Conservation (phyloP, 768 basidiomycete genomes). For the Plicaturopsis crispa region DNA sequence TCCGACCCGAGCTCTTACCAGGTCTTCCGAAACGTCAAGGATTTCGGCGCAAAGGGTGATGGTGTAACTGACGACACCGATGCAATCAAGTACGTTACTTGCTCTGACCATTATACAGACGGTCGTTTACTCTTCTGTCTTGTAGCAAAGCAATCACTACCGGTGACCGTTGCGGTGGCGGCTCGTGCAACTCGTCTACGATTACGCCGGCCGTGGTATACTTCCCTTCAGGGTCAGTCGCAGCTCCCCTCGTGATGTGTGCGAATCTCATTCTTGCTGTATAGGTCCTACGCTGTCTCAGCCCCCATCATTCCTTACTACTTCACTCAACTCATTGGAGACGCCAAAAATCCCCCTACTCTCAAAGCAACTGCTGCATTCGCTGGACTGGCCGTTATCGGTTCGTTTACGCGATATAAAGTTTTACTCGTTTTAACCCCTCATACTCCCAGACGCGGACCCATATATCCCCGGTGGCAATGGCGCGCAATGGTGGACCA, state of each 20-base stretch:
- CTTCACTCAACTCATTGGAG: constrained; percentile 74
- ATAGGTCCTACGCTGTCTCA: constrained; percentile 64
- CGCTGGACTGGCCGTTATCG: constrained; percentile 68
- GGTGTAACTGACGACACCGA: constrained; percentile 69
- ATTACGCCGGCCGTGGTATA: constrained; percentile 68
- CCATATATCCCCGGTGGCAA: constrained; percentile 53
- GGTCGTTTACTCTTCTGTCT: constrained; percentile 8
- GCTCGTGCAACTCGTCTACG: constrained; percentile 54
- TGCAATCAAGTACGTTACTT: constrained; percentile 63
- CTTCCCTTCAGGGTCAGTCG: constrained; percentile 61
- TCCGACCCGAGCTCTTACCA: constrained; percentile 45
- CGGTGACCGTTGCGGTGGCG: constrained; percentile 57
- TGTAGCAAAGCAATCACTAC: constrained; percentile 58
- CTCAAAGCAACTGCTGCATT: constrained; percentile 57
- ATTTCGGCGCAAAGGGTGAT: constrained; percentile 46
- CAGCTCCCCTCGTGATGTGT: too few relatives aligned
- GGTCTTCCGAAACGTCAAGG: constrained; percentile 73
- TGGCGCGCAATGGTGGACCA: constrained; percentile 19
- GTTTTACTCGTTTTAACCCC: background rate
- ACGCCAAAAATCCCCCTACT: constrained; percentile 60
- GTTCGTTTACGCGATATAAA: constrained; percentile 27
- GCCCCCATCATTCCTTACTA: constrained; percentile 65
- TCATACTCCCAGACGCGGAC: constrained; percentile 52
- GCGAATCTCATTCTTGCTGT: constrained; percentile 2
- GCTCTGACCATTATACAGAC: background rate